These are phyloP conservation scores for Chaetomiaceae sp. DNA, from an alignment of 2,329 filamentous ascomycete genomes.

Conservation along the genomic window DNA sequence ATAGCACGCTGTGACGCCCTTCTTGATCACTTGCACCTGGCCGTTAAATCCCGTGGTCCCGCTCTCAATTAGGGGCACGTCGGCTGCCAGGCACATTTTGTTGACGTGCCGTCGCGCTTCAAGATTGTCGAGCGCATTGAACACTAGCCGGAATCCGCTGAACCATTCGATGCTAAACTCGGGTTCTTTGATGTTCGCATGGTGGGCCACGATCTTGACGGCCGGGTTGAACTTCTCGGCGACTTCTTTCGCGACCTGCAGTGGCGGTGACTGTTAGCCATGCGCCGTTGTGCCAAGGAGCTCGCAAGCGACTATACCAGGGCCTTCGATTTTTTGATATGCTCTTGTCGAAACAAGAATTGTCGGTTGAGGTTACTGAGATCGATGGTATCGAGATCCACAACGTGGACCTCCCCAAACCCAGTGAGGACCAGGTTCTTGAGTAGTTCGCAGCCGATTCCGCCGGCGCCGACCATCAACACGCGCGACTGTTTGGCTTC, in stretches of 20 bases:
- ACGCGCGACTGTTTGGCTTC: slow-evolving; percentile 61
- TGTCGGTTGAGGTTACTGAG: slow-evolving; percentile 96
- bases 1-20: slow-evolving; percentile 88
- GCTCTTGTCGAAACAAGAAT: slow-evolving; percentile 92
- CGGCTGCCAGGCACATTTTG: slow-evolving; percentile 88
- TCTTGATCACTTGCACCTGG: slow-evolving; percentile 94
- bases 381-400: slow-evolving; percentile 97
- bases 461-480: slow-evolving; percentile 90
- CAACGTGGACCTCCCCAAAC: slow-evolving; percentile 88
- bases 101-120: slow-evolving; percentile 94
- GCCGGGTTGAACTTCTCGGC: slow-evolving; percentile 85
- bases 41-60: slow-evolving; percentile 97
- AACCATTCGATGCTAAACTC: slow-evolving; percentile 90
- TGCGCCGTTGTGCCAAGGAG: no score
- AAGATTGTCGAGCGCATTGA: slow-evolving; percentile 95
- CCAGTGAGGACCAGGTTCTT: slow-evolving; percentile 92
- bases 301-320: slow-evolving; percentile 53
- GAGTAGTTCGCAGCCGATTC: slow-evolving; percentile 94
- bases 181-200: slow-evolving; percentile 89
- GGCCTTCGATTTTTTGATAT: slow-evolving; percentile 96
- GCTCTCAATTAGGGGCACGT: slow-evolving; percentile 89
- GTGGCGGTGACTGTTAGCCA: slow-evolving; percentile 9
- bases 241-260: slow-evolving; percentile 82
- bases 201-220: slow-evolving; percentile 79
- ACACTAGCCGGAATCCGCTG: slow-evolving; percentile 72